These are phyloP conservation scores for Solanum commersonii DNA, from an alignment of 257 asterid genomes.

Conservation along the genomic window DNA sequence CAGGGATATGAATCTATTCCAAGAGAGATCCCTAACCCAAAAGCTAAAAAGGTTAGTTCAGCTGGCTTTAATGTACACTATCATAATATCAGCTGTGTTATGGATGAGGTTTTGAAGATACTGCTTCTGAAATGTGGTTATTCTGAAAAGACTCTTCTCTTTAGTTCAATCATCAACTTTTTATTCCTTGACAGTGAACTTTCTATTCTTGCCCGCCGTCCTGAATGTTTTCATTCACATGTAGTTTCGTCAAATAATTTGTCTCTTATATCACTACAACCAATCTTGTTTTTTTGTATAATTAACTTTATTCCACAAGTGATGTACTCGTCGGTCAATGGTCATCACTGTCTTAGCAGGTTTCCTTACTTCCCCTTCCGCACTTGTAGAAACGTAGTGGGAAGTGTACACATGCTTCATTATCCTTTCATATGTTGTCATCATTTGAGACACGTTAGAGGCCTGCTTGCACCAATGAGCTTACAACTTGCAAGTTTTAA, in stretches of 20 bases:
- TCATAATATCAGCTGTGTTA: background rate
- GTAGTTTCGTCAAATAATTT: background rate
- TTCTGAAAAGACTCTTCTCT: background rate
- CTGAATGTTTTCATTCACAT: background rate
- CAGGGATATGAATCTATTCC: slow-evolving; percentile 20
- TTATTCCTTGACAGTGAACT: background rate
- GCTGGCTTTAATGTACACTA: background rate
- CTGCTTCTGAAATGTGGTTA: background rate
- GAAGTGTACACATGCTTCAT: background rate
- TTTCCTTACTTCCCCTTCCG: background rate
- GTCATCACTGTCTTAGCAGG: background rate
- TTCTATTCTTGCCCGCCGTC: background rate
- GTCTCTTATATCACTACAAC: background rate
- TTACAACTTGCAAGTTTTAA: background rate
- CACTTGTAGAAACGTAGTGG: background rate
- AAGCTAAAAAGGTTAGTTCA: slow-evolving; percentile 13
- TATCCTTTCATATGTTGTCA: background rate
- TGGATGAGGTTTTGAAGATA: background rate
- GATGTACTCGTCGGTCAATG: background rate
- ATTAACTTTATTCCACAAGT: background rate
- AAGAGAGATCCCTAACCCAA: slow-evolving; percentile 11
- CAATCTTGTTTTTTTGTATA: background rate
- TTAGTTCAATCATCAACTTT: background rate
- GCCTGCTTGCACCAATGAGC: background rate
- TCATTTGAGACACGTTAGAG: background rate